Conservation (phyloP, 2,329 filamentous ascomycete genomes). For the Penicillium sp. region DNA sequence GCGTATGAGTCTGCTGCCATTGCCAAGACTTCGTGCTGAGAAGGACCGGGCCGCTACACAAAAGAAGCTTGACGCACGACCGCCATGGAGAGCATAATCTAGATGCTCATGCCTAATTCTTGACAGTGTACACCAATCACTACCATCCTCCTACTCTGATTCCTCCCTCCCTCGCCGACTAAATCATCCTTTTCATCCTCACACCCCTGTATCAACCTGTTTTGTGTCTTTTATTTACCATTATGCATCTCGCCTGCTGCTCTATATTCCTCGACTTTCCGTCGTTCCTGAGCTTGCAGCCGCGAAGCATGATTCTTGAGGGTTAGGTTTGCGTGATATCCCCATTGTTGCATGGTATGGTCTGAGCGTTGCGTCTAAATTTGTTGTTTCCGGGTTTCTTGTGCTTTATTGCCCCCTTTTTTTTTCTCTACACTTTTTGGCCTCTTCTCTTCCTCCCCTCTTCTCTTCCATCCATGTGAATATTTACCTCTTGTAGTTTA, state of each 20-base stretch:
- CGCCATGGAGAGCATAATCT: conserved; percentile 37
- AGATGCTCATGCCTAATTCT: background rate
- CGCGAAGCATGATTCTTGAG: conserved; percentile 20
- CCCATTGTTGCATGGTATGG: conserved; percentile 30
- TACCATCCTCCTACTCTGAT: conserved; percentile 2
- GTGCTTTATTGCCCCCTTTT: conserved; percentile 10
- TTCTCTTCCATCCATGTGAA: conserved; percentile 22
- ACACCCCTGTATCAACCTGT: conserved; percentile 14
- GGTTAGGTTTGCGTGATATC: conserved; percentile 32
- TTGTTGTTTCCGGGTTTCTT: conserved; percentile 9
- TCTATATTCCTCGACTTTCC: background rate
- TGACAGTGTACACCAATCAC: background rate
- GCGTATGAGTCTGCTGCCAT: conserved; percentile 46
- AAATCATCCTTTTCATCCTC: background rate
- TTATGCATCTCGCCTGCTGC: conserved; percentile 17
- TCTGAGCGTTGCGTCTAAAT: conserved; percentile 23
- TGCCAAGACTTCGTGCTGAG: conserved; percentile 37
- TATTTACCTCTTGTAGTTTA: conserved; percentile 26
- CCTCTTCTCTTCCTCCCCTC: background rate
- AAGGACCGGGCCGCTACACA: conserved; percentile 33
- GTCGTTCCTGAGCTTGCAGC: background rate
- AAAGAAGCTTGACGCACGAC: conserved; percentile 37
- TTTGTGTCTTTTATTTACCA: conserved; percentile 7
- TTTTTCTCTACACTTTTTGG: background rate
- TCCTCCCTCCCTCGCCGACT: background rate